These are phyloP conservation scores for Amoeboaphelidium protococcarum DNA, from an alignment of 371 early-diverging fungal genomes.

Conservation along the genomic window DNA sequence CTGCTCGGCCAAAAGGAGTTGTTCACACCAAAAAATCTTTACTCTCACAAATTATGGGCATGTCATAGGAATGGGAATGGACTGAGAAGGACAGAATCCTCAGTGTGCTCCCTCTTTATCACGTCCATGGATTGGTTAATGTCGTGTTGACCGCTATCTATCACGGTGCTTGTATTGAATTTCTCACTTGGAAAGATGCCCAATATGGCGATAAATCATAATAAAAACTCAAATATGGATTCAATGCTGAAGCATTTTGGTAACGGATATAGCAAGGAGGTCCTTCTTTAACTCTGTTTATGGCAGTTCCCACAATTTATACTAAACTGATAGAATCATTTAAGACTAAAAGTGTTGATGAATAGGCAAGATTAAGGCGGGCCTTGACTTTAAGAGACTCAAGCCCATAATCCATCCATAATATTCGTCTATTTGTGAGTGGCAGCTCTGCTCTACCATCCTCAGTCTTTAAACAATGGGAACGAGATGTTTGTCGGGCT, in stretches of 20 bases:
- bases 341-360: too few relatives aligned
- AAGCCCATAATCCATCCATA: too few relatives aligned
- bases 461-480: slow-evolving; percentile 3
- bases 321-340: too few relatives aligned
- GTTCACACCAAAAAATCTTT: slow-evolving; percentile 34
- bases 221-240: too few relatives aligned
- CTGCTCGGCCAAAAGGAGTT: slow-evolving; percentile 52
- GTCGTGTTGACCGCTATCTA: slow-evolving; percentile 24
- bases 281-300: slow-evolving; percentile 29
- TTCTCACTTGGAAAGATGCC: too few relatives aligned
- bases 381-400: too few relatives aligned
- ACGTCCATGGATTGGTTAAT: slow-evolving; percentile 31
- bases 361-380: too few relatives aligned
- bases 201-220: too few relatives aligned
- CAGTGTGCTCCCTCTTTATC: slow-evolving; percentile 54
- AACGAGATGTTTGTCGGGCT: background rate
- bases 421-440: background rate
- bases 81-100: slow-evolving; percentile 30
- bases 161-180: slow-evolving; percentile 43
- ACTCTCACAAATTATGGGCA: slow-evolving; percentile 28
- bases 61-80: slow-evolving; percentile 49
- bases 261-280: slow-evolving; percentile 16
- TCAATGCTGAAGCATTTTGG: slow-evolving; percentile 33
- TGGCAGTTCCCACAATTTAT: slow-evolving; percentile 74
- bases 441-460: slow-evolving; percentile 1